Evolutionary conservation across 225 moss, liverwort and hornwort genomes (phyloP).

Genomic region (Climacium dendroides): DNA sequence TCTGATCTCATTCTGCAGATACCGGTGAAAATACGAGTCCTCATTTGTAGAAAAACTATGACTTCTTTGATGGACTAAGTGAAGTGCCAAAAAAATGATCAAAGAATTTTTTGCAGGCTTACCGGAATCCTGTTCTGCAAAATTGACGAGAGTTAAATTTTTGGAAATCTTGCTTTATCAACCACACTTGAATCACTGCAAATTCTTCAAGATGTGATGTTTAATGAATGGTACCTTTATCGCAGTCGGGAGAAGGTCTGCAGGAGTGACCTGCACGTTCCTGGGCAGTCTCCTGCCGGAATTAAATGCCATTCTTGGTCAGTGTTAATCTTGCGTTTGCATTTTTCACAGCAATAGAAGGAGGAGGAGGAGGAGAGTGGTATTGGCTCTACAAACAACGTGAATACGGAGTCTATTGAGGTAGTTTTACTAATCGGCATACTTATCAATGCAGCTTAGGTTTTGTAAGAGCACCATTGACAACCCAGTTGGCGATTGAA

Average conservation of each 20-base stretch:
- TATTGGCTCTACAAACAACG: not conserved
- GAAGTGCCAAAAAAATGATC: not conserved
- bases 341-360: not conserved
- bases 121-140: not conserved
- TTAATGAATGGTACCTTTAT: not conserved
- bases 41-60: not conserved
- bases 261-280: slow-evolving; percentile 21
- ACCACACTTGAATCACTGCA: not conserved
- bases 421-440: not conserved
- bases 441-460: not conserved
- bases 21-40: not conserved
- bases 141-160: not conserved
- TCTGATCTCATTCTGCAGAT: slow-evolving; percentile 24
- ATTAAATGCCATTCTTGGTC: not conserved
- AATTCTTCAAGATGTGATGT: not conserved
- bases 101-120: not conserved
- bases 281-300: slow-evolving; percentile 6
- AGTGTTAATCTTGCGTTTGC: not conserved
- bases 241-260: slow-evolving; percentile 21
- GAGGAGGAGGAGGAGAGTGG: not conserved
- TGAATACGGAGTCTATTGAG: not conserved
- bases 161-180: not conserved
- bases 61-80: not conserved
- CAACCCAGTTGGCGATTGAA: not conserved
- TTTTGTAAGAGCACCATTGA: not conserved